These are phyloP conservation scores for Penicillium crystallinum DNA, from an alignment of 495 filamentous ascomycete genomes.

Conservation along the genomic window DNA sequence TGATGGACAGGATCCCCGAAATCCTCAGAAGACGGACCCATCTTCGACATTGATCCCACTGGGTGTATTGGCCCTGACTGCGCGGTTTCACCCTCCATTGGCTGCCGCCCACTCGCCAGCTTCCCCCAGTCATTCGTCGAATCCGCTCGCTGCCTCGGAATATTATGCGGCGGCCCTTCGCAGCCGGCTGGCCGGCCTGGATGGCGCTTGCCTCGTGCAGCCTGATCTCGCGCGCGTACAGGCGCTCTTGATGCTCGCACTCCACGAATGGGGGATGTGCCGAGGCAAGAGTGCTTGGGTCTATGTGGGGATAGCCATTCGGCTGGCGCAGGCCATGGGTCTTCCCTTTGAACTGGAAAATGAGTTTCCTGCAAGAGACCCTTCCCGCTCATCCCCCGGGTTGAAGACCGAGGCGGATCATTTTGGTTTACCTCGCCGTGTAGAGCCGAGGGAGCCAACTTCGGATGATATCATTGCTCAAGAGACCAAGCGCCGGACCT, in stretches of 20 bases:
- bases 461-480: conserved; percentile 60
- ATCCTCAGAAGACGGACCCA: conserved; percentile 39
- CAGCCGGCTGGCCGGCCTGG: conserved; percentile 53
- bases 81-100: conserved; percentile 67
- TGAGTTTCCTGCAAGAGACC: conserved; percentile 37
- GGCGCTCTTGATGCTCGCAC: conserved; percentile 72
- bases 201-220: conserved; percentile 49
- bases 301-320: conserved; percentile 71
- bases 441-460: conserved; percentile 34
- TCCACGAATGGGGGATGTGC: conserved; percentile 81
- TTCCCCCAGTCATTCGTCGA: conserved; percentile 41
- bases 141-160: conserved; percentile 67
- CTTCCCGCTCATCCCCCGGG: conserved; percentile 33
- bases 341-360: conserved; percentile 59
- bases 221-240: conserved; percentile 66
- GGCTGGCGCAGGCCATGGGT: conserved; percentile 66
- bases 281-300: conserved; percentile 73
- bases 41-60: conserved; percentile 62
- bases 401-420: conserved; percentile 41
- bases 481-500: conserved; percentile 74
- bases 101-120: conserved; percentile 58
- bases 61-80: conserved; percentile 72
- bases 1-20: conserved; percentile 27
- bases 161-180: conserved; percentile 71
- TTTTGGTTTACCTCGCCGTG: conserved; percentile 34